Evolutionary conservation across 108 stramenopile genomes (phyloP), one percentile per base, ranked within the genome.

Genomic region (Cyclotella kingstonii): DNA sequence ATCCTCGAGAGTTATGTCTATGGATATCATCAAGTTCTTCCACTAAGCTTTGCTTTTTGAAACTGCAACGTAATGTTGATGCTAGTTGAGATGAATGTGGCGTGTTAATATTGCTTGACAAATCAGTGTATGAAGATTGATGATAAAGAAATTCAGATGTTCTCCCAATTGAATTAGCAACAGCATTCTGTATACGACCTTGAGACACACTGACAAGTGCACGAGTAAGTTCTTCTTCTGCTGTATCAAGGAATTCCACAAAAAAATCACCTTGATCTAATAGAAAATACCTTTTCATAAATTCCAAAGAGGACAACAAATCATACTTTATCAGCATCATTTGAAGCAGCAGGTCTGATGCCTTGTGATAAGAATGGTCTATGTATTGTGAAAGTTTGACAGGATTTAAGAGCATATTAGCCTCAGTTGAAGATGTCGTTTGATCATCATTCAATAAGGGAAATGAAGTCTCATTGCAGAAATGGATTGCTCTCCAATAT

Each of bases 251-350:
- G 67, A 99, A 96, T 59, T 96, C 84, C 46, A 89, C 85, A 57
- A 98, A 86, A 72, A 97, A 97, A 63, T 99, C 98, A 6, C 98
- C 98, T 69, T 96, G 95, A 59, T 95, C 96, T n/a, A 98, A 68
- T 17, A 99, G 77, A 53, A 99, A 98, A 78, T 93, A 98, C 43
- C 87, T 88, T 63, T 94, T 92, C 82, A 99, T 84, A 18, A 87
- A 69, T 12, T 65, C 71, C 50, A 99, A 80, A 2, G 90, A 85
- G 10, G 81, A 77, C 35, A 76, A 54, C 19, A 91, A 43, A 33
- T 79, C 64, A 43, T 76, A 84, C 36, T 93, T 58, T 12, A 81
- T 45, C 50, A 88, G 41, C 42, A 96, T 72, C 18, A 95, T 42
- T 30, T 79, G 48, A 15, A 94, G 80, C 43, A 96, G 70, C 2